Percentiles rank a stretch among this genome's conserved stretches.
These are phyloP conservation scores for Diaporthe humulicola DNA, from an alignment of 2,329 filamentous ascomycete species.

Conservation along the genomic window DNA sequence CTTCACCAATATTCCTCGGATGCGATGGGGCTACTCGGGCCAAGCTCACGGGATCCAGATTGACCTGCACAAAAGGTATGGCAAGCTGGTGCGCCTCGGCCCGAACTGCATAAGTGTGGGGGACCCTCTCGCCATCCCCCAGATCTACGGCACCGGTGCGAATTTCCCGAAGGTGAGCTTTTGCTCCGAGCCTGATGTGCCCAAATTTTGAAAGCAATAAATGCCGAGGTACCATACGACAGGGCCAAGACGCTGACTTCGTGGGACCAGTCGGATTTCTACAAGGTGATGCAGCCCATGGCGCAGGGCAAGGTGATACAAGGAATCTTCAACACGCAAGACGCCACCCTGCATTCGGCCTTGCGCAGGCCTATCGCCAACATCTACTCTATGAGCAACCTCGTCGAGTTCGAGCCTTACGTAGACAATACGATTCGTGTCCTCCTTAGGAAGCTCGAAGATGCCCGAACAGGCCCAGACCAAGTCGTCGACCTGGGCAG, in stretches of 20 bases:
- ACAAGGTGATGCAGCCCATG: constrained; percentile 43
- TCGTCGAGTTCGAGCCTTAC: constrained; percentile 44
- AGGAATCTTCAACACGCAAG: constrained; percentile 44
- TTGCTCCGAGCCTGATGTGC: neutral
- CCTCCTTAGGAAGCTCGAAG: constrained; percentile 47
- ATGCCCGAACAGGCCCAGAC: neutral
- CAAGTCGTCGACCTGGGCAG: neutral
- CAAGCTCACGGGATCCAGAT: constrained; percentile 35
- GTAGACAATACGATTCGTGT: constrained; percentile 43
- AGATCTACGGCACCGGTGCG: constrained; percentile 36
- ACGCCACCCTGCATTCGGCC: constrained; percentile 42
- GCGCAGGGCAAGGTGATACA: constrained; percentile 41
- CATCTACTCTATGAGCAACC: constrained; percentile 45
- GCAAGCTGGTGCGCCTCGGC: constrained; percentile 40
- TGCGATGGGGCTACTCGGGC: neutral
- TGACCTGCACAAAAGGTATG: constrained; percentile 36
- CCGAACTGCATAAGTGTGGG: constrained; percentile 39
- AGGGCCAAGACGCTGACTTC: neutral
- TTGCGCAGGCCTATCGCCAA: constrained; percentile 42
- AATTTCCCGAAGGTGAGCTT: constrained; percentile 38
- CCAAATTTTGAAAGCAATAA: neutral
- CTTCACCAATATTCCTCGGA: neutral
- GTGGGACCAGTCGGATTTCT: constrained; percentile 41
- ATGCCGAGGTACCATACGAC: fast-evolving
- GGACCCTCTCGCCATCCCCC: constrained; percentile 36